phyloP scores from a whole-genome alignment of 1,139 yeast species.

The Geotrichum candidum region DNA sequence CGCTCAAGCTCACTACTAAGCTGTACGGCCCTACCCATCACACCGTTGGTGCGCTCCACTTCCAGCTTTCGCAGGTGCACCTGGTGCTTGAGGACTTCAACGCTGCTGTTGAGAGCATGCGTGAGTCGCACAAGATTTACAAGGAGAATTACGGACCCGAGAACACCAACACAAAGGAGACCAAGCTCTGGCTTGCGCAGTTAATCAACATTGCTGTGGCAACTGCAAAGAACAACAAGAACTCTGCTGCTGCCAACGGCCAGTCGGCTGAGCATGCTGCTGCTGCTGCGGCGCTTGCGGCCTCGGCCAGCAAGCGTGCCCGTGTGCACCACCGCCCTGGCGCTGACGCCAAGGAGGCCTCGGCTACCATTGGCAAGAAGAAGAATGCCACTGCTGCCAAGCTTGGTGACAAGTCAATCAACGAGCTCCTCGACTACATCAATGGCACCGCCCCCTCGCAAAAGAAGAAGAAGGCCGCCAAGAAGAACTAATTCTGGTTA shows the following conservation, averaged over 20 bases:
- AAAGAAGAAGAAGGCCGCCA: conserved; percentile 16
- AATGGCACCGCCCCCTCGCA: conserved; percentile 25
- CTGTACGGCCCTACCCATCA: conserved; percentile 55
- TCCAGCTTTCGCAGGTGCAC: conserved; percentile 62
- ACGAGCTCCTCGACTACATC: conserved; percentile 35
- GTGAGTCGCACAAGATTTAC: conserved; percentile 50
- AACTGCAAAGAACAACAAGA: conserved; percentile 24
- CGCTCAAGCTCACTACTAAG: conserved; percentile 43
- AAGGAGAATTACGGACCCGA: conserved; percentile 54
- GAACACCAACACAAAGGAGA: conserved; percentile 57
- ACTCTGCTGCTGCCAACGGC: conserved; percentile 15
- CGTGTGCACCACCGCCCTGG: conserved; percentile 5
- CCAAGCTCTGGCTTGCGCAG: conserved; percentile 55
- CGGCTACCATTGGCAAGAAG: conserved; percentile 6
- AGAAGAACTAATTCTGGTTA: conserved; percentile 6
- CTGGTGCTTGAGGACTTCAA: conserved; percentile 49
- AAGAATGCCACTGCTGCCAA: conserved; percentile 17
- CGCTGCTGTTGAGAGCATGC: conserved; percentile 51
- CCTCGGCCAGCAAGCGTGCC: conserved; percentile 17
- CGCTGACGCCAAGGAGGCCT: conserved; percentile 7
- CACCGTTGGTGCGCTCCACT: conserved; percentile 53
- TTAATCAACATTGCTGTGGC: conserved; percentile 36
- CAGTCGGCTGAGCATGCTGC: conserved; percentile 17
- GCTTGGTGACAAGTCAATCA: conserved; percentile 28
- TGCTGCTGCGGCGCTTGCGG: conserved; percentile 15